Evolutionary conservation across 1,284 basidiomycete genomes (phyloP), one percentile per base, ranked within the genome.

Genomic region (Tilletia indica): DNA sequence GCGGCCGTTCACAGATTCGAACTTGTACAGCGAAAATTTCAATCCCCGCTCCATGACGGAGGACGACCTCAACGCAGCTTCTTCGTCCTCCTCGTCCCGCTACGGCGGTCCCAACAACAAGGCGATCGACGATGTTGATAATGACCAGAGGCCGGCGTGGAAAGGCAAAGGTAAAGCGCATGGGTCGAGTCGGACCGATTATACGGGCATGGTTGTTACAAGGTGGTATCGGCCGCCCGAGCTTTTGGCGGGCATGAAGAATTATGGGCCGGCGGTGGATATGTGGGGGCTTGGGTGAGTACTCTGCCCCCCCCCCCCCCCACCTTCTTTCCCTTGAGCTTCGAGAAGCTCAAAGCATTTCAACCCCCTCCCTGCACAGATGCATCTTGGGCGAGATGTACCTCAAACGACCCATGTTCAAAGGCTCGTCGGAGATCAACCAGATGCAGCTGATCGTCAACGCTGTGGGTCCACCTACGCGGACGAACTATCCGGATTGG

Each of bases 131-230:
- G 56, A 6, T 58, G 21, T 6, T 34, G 25, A 48, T n/a, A 48
- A 34, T 42, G 42, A 47, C 9, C 42, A 48, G 31, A 39, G 47
- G 25, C 47, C 47, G 39, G 66, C 45, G 4, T 67, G 66, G 66
- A 31, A 19, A 42, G 66, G 66, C 19, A 49, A 49, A 21, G 66
- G 45, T 2, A 49, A 67, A 25, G 45, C 48, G n/a, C 49, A 54
- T 21, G 68, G 68, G 4, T 19, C 48, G 68, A 49, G 38, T 56
- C 47, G 38, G 51, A 39, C 19, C 4, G 68, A 91, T 83, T 98
- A 98, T 83, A 99, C 97, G 1, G 96, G 96, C 80, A 97, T 94
- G 85, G 97, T 99, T 36, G 96, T 99, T n/a, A 99, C 96, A 8
- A 87, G 95, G 58, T 99, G 97, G 96, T 99, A 99, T 83, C 90